Base-by-base conservation (phyloP, 2,329 filamentous ascomycete genomes). In the Remersonia thermophila region DNA sequence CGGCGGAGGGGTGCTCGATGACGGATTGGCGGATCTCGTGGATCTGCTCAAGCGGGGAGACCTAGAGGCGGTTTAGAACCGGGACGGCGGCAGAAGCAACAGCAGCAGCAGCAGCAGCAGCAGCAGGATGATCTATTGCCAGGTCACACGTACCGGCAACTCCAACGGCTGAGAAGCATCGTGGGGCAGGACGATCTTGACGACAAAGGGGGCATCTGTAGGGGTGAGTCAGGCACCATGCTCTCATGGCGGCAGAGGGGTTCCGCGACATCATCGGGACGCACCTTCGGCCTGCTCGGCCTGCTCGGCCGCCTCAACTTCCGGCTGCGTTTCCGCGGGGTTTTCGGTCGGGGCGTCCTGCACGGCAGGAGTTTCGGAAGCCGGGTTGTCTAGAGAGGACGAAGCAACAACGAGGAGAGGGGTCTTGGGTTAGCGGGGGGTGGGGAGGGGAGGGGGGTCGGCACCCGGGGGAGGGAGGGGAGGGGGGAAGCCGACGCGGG, bases 21-120 rank as follows among this genome's bases (percentile, higher is more conserved):
- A 98, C 83, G 44, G 87, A 89, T 62, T 96, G 91, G 48, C 91
- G 83, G 51, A 98, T 79, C 67, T 98, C 91, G 61, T 96, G 91
- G 43, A 96, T 80, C 59, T 95, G 89, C 63, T 98, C 93, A 67
- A 94, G 83, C 47, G 80, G 80, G 29, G 85, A 89, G 38, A 93
- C 83, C 83, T 91, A 51, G 12, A 28, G 39, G 36, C 36, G 40
- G 34, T 44, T 47, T 52, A n/a, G n/a, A n/a, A n/a, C n/a, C n/a
- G n/a, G n/a, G n/a, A n/a, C n/a, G n/a, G n/a, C n/a, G n/a, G n/a
- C n/a, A n/a, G n/a, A n/a, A n/a, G n/a, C 52, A 50, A 47, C 38
- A 45, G 17, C 30, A 11, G 32, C 12, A n/a, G 28, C 38, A 26
- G 32, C 52, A 50, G 47, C 38, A 45, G 17, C 30, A 11, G 32